Evolutionary conservation across 2,329 filamentous ascomycete genomes (phyloP), one percentile per base, ranked within the genome.

Genomic region (Aciculosporium take): DNA sequence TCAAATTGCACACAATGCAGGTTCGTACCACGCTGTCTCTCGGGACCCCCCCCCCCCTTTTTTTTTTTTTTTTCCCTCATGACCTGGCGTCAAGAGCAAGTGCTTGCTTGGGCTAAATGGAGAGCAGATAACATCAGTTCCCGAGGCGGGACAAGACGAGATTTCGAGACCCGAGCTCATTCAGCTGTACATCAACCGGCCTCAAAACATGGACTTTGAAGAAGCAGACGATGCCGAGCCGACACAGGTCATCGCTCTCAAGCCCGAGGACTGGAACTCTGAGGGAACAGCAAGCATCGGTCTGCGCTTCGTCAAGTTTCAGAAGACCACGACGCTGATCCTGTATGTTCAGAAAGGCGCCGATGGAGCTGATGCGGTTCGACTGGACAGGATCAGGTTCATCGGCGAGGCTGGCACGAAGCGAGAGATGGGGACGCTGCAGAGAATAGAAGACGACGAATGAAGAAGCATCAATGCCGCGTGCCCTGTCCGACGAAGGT

Each of bases 221-320:
- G 91, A 98, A 60, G 89, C 89, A 29, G 89, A 95, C 45, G 85
- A 89, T 54, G 80, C 84, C 40, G 72, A 80, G 37, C 74, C 84
- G 1, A 88, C 84, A 13, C 91, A 98, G 62, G 72, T 71, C 40
- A 76, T 95, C 45, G 80, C 80, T 53, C 70, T 98, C 33, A 69
- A 72, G 46, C 68, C 79, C 35, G 70, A 73, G 40, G 85, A 94
- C 55, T 98, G 91, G 89, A 84, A 87, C 59, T 67, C 71, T 34
- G 76, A 84, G 12, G 81, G 79, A 39, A 89, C 84, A 7, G 81
- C 77, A 12, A 83, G 71, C 52, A 65, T 89, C 41, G 64, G 72
- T 34, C 65, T 96, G 53, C 83, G 88, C 12, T 95, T 89, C 56
- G 91, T 98, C 63, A 95, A 95, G 66, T 98, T 96, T 69, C 91